Base-by-base conservation (phyloP, 371 early-diverging fungal species). In the Rhizopus stolonifer region DNA sequence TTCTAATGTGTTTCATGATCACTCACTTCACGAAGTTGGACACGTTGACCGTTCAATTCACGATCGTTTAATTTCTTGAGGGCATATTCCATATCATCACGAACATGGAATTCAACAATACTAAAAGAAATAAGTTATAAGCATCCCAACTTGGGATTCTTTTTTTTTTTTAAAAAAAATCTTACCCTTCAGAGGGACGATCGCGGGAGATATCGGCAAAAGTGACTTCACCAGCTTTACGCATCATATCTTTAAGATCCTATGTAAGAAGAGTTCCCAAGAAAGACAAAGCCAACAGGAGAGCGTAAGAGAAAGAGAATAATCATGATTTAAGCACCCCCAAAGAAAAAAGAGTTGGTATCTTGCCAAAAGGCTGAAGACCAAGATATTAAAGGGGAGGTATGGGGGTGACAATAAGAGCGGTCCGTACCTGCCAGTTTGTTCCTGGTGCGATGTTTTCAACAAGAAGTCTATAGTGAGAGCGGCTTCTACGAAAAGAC, bases 241-340 rank as follows among this genome's bases (percentile, higher is more conserved):
- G 91, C 82, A 95, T 89, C 68, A 93, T 80, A 70, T 96, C 96
- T 79, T 97, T 97, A 76, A 97, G 84, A 78, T 93, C 96, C 95
- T 96, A 75, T 56, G 53, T 36, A 42, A 45, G 23, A 56, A 33
- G 56, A 47, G 39, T 25, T 39, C 34, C 46, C 42, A 42, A 42
- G 54, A 56, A 56, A 43, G 33, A 53, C 26, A 38, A 47, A 52
- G 54, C 48, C 58, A 42, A 42, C 42, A 61, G 55, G 60, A 46
- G 61, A 48, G 54, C 46, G 19, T 47, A 40, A 17, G 40, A 49
- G 52, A 49, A 54, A 44, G 39, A 40, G 42, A 38, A 32, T 40
- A 45, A 46, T 36, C 31, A 49, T 42, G 22, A 13, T 42, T 42
- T 42, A 42, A 42, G 42, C 21, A 42, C 42, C 42, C 42, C 42